A percentile compares a stretch with the other conserved stretches of the same genome.
These are phyloP conservation scores for Prunus persica DNA, from an alignment of 306 rosid genomes.

Conservation along the genomic window DNA sequence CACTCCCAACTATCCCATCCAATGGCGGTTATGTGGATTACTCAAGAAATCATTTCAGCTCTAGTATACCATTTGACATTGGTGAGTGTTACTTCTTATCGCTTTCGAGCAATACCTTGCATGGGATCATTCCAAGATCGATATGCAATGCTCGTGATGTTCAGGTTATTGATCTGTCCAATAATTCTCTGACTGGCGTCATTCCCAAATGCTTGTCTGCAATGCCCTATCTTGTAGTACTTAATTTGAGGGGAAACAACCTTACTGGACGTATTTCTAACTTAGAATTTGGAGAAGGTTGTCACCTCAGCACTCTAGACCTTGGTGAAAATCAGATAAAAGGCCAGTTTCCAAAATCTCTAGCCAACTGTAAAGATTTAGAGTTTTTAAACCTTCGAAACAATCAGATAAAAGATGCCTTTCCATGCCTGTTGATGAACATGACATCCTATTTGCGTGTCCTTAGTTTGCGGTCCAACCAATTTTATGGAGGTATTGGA, in stretches of 20 bases:
- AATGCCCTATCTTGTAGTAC: background rate
- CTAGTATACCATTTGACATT: conserved; percentile 9
- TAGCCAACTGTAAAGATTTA: conserved; percentile 18
- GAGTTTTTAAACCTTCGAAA: conserved; percentile 29
- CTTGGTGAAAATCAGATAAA: background rate
- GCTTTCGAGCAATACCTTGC: conserved; percentile 6
- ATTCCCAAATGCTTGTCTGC: conserved; percentile 15
- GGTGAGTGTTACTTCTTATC: conserved; percentile 14
- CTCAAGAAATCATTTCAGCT: conserved; percentile 39
- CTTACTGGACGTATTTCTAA: conserved; percentile 15
- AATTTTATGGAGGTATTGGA: background rate
- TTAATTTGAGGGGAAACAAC: conserved; percentile 22
- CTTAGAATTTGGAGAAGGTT: background rate
- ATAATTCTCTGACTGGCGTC: conserved; percentile 16
- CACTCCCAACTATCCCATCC: conserved; percentile 14
- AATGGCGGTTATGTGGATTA: conserved; percentile 2
- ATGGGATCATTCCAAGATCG: background rate
- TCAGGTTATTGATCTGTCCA: conserved; percentile 16
- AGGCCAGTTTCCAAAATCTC: conserved; percentile 17
- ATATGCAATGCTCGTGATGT: conserved; percentile 15
- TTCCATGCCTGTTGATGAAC: conserved; percentile 18
- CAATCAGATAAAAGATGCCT: background rate
- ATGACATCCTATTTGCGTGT: conserved; percentile 10
- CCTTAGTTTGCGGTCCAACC: conserved; percentile 20
- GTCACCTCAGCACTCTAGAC: background rate